phyloP scores from a whole-genome alignment of 257 asterid genomes.

The Lycium barbarum region DNA sequence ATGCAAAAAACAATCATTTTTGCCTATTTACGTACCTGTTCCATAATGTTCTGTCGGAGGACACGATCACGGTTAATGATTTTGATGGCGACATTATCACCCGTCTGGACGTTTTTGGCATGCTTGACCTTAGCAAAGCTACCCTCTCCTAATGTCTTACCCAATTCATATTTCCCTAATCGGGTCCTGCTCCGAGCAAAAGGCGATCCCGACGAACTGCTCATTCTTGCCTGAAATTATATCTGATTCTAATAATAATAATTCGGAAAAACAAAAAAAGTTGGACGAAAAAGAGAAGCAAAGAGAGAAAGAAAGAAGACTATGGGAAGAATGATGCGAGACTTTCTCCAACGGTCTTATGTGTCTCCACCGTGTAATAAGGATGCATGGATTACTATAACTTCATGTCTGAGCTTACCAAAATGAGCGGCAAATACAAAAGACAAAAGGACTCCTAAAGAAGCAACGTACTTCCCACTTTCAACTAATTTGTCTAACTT shows the following conservation, averaged over 20 bases:
- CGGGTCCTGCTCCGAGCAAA: conserved; percentile 47
- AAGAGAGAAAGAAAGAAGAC: not conserved
- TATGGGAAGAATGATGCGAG: not conserved
- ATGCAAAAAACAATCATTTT: too few relatives aligned
- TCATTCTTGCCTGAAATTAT: conserved; percentile 37
- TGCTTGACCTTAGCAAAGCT: conserved; percentile 81
- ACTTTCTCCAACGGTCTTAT: not conserved
- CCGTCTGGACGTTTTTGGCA: conserved; percentile 56
- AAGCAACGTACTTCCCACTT: too few relatives aligned
- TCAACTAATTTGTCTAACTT: too few relatives aligned
- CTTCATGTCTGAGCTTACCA: not conserved
- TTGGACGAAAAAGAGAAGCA: not conserved
- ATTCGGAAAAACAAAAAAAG: too few relatives aligned
- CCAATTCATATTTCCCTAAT: conserved; percentile 76
- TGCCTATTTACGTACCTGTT: conserved; percentile 49
- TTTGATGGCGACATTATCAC: conserved; percentile 73
- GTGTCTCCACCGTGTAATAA: not conserved
- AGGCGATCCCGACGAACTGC: conserved; percentile 30
- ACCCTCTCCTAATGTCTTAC: conserved; percentile 82
- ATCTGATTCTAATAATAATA: too few relatives aligned
- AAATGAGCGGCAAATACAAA: not conserved
- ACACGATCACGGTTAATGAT: conserved; percentile 71
- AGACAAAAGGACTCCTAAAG: too few relatives aligned
- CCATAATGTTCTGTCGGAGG: conserved; percentile 73
- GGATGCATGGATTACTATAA: not conserved